phyloP scores from a whole-genome alignment of 305 asterid genomes.

The Fraxinus xanthoxyloides region DNA sequence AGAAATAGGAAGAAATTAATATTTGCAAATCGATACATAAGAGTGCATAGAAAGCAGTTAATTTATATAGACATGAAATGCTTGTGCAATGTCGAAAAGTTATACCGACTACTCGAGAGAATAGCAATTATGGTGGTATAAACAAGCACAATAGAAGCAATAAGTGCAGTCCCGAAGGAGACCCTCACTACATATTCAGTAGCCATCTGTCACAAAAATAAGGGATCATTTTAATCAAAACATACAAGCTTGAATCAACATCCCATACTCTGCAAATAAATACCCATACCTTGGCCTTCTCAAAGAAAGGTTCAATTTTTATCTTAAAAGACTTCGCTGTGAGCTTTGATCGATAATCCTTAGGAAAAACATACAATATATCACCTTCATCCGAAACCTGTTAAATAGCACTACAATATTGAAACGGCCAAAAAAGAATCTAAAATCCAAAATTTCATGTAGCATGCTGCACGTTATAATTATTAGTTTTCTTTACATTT shows the following conservation, averaged over 20 bases:
- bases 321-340: slow-evolving; percentile 79
- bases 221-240: slow-evolving; percentile 24
- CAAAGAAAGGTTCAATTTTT: slow-evolving; percentile 70
- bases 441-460: background rate
- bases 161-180: slow-evolving; percentile 88
- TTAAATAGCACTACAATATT: slow-evolving; percentile 23
- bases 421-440: background rate
- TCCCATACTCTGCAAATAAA: background rate
- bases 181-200: slow-evolving; percentile 86
- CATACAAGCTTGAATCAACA: background rate
- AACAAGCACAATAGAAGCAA: slow-evolving; percentile 88
- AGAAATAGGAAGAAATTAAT: slow-evolving; percentile 6
- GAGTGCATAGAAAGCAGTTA: slow-evolving; percentile 7
- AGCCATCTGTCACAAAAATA: slow-evolving; percentile 57
- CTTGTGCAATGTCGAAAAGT: slow-evolving; percentile 17
- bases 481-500: background rate
- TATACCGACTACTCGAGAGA: slow-evolving; percentile 79
- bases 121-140: slow-evolving; percentile 82
- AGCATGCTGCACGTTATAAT: slow-evolving; percentile 13
- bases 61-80: slow-evolving; percentile 7
- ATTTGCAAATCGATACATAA: slow-evolving; percentile 5
- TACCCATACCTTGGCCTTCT: slow-evolving; percentile 74
- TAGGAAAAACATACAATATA: slow-evolving; percentile 82
- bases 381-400: slow-evolving; percentile 99
- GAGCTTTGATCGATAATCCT: slow-evolving; percentile 76